Evolutionary conservation across 176 grass and related monocot genomes (phyloP), one percentile per base, ranked within the genome.

Genomic region (Eragrostis curvula): DNA sequence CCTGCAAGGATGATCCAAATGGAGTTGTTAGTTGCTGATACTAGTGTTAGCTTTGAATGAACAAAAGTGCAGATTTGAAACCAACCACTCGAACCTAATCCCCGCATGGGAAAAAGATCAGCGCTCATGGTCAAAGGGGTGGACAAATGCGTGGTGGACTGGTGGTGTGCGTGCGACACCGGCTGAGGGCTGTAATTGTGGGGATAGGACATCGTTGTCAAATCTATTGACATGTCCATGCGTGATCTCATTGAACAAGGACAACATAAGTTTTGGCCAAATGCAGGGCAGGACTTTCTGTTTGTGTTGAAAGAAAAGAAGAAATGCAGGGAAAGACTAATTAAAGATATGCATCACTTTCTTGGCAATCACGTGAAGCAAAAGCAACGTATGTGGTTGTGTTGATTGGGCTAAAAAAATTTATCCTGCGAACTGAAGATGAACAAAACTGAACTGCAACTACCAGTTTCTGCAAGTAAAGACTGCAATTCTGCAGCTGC

Each of bases 1-100:
- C 82, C 82, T 89, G 82, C 71, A 89, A 66, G 60, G 28, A 51
- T 16, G 9, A 80, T 70, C 50, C 9, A 73, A 48, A 25, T 46
- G 44, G 75, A 32, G 59, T 9, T n/a, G 75, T 78, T 78, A 64
- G 73, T 5, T 21, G 51, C 58, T 24, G 21, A 36, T 21, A 8
- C 16, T 52, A 20, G 73, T 6, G 52, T 43, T 23, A 29, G 51
- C 41, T 39, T 24, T 70, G 23, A 56, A 0, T 9, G 46, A 39
- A 18, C n/a, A 11, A 47, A 72, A 64, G 51, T 20, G 21, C 20
- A 84, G 70, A 2, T 47, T 21, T 72, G 70, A 11, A 75, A 51
- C n/a, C 59, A 83, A 84, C 44, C 46, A 36, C n/a, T 62, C 41
- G 15, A 83, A 84, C 52, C 68, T 23, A 40, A 85, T 77, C 63